Conservation (phyloP, 2,329 filamentous ascomycete genomes). For the Pestalotiopsis sp. region DNA sequence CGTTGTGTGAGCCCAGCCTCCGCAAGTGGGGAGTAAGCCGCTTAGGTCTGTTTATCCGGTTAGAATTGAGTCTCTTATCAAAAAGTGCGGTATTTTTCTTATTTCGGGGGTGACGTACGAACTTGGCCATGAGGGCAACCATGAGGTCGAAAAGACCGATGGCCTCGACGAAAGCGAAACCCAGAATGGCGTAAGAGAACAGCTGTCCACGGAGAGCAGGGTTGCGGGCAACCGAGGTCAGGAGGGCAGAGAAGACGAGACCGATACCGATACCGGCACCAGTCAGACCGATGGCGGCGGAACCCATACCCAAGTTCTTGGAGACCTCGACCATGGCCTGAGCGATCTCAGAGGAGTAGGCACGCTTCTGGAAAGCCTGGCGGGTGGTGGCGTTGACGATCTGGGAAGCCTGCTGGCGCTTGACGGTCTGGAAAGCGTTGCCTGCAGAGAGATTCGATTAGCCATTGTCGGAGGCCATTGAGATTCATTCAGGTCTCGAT, state of each 20-base stretch:
- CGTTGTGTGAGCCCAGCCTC: conserved; percentile 30
- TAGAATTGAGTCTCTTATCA: conserved; percentile 12
- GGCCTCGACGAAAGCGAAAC: conserved; percentile 94
- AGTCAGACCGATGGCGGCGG: conserved; percentile 88
- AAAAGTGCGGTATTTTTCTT: conserved; percentile 13
- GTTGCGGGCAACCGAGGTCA: conserved; percentile 91
- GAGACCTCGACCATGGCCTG: conserved; percentile 87
- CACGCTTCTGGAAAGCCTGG: conserved; percentile 68
- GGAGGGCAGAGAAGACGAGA: conserved; percentile 88
- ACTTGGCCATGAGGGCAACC: conserved; percentile 94
- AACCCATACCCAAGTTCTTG: conserved; percentile 88
- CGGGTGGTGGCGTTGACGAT: conserved; percentile 68
- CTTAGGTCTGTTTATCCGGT: conserved; percentile 30
- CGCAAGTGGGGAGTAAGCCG: conserved; percentile 28
- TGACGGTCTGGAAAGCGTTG: conserved; percentile 68
- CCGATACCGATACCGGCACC: conserved; percentile 95
- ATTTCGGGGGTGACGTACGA: conserved; percentile 55
- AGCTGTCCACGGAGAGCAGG: conserved; percentile 92
- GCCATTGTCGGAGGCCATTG: conserved; percentile 10
- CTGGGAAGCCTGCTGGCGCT: conserved; percentile 70
- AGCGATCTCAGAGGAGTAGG: conserved; percentile 88
- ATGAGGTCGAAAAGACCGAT: conserved; percentile 88
- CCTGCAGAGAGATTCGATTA: conserved; percentile 35
- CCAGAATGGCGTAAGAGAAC: conserved; percentile 94
- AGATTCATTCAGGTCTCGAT: neutral